Conservation (phyloP, 768 basidiomycete species). For the Lyophyllum atratum region DNA sequence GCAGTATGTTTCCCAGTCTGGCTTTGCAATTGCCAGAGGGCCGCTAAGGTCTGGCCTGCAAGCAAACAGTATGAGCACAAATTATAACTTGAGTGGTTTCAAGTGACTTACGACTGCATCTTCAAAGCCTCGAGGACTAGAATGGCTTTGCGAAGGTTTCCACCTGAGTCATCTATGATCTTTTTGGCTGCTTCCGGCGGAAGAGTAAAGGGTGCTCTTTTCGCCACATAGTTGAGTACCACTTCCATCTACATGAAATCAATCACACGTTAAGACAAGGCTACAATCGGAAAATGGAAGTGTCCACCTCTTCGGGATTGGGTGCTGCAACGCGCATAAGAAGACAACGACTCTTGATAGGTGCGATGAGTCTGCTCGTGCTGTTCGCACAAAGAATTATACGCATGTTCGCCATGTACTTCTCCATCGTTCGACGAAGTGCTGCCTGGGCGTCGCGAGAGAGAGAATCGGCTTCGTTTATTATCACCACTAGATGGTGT, state of each 20-base stretch:
- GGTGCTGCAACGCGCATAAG: slow-evolving; percentile 94
- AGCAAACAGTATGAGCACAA: neutral
- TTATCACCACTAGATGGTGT: slow-evolving; percentile 77
- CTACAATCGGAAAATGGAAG: neutral
- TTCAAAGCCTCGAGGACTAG: slow-evolving; percentile 94
- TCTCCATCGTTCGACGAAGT: slow-evolving; percentile 97
- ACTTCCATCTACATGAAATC: slow-evolving; percentile 62
- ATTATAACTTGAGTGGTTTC: neutral
- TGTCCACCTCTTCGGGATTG: slow-evolving; percentile 64
- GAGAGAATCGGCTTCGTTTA: slow-evolving; percentile 96
- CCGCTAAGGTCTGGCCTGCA: slow-evolving; percentile 81
- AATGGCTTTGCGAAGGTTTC: slow-evolving; percentile 94
- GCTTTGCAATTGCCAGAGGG: slow-evolving; percentile 83
- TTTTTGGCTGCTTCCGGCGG: slow-evolving; percentile 74
- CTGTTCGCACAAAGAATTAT: slow-evolving; percentile 96
- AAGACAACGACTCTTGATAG: slow-evolving; percentile 94
- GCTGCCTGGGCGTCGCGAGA: slow-evolving; percentile 97
- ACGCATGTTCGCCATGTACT: slow-evolving; percentile 97
- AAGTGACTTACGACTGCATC: slow-evolving; percentile 82
- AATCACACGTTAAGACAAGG: neutral
- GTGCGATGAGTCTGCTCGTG: slow-evolving; percentile 93
- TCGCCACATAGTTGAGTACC: slow-evolving; percentile 80
- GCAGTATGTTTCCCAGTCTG: slow-evolving; percentile 99
- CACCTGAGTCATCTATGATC: slow-evolving; percentile 79
- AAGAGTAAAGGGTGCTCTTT: slow-evolving; percentile 77